Conservation (phyloP, 371 early-diverging fungal species). For the Circinella umbellata region DNA sequence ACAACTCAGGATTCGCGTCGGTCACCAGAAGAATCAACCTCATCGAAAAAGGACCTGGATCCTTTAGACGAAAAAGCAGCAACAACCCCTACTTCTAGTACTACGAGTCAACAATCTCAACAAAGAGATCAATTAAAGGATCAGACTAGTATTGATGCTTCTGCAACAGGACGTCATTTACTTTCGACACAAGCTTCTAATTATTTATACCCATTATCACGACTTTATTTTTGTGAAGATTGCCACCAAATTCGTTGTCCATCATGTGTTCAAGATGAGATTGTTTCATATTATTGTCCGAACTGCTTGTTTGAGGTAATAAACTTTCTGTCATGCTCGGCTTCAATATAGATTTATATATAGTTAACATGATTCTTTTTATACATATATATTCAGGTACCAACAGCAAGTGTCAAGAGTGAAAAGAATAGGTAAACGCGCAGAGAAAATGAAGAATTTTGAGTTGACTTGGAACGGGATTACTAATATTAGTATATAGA, state of each 20-base stretch:
- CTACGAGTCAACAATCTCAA: not conserved
- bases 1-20: constrained; percentile 7
- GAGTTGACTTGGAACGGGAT: not conserved
- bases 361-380: too few relatives aligned
- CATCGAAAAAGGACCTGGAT: constrained; percentile 7
- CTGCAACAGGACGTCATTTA: constrained; percentile 37
- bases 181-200: constrained; percentile 45
- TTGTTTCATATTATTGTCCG: constrained; percentile 92
- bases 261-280: constrained; percentile 83
- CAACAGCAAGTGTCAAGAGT: constrained; percentile 91
- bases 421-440: constrained; percentile 81
- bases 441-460: not conserved
- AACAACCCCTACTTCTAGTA: constrained; percentile 9
- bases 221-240: constrained; percentile 87
- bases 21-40: constrained; percentile 9
- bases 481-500: constrained; percentile 38
- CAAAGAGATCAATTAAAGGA: constrained; percentile 10
- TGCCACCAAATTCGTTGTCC: constrained; percentile 84
- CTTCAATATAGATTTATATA: too few relatives aligned
- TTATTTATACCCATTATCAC: constrained; percentile 66
- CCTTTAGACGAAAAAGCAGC: not conserved
- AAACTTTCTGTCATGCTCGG: too few relatives aligned
- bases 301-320: constrained; percentile 91
- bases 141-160: constrained; percentile 19
- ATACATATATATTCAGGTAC: constrained; percentile 48